Base-by-base conservation (phyloP, 352 stramenopile species). In the Phytopythium boreale region DNA sequence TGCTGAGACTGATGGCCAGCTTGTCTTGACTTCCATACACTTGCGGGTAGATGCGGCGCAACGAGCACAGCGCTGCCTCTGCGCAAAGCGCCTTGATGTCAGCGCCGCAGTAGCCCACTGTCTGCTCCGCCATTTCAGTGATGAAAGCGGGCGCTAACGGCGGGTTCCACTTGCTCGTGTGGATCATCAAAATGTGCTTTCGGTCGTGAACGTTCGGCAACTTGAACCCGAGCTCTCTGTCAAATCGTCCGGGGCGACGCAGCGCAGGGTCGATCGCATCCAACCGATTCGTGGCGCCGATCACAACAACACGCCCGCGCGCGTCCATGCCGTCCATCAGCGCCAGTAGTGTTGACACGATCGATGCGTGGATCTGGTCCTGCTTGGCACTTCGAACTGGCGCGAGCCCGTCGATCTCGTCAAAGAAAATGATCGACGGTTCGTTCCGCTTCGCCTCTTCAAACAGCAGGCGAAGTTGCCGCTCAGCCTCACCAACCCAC, bases 201-300 rank as follows among this genome's bases (percentile, higher is more conserved):
- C 93, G 84, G 29, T 95, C 91, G 6, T 69, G 70, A 9, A 84
- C 74, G 51, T 94, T 93, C 4, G 93, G 93, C 12, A 98, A 62
- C 44, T 90, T 91, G 59, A 98, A 98, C 4, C 82, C 83, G 29
- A 98, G 68, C 64, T 98, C 89, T 49, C 93, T 86, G 68, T 98
- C 93, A 57, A 98, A 98, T 0, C 93, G 89, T 19, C 96, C 96
- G 14, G 96, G 95, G 39, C 97, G 81, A 37, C 98, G 81, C 29
- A 99, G 71, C 15, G 97, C 97, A 8, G 92, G 87, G 72, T 99
- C 97, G 41, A 99, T 95, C 4, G 89, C 89, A 71, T 97, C 91
- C 9, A 98, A 80, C n/a, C 97, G 85, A 68, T 99, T 99, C 0
- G 98, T 99, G 7, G 97, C 97, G 19, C 90, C 97, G 61, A 99